Base-by-base conservation (phyloP, 768 basidiomycete genomes). In the Lactarius sp. region DNA sequence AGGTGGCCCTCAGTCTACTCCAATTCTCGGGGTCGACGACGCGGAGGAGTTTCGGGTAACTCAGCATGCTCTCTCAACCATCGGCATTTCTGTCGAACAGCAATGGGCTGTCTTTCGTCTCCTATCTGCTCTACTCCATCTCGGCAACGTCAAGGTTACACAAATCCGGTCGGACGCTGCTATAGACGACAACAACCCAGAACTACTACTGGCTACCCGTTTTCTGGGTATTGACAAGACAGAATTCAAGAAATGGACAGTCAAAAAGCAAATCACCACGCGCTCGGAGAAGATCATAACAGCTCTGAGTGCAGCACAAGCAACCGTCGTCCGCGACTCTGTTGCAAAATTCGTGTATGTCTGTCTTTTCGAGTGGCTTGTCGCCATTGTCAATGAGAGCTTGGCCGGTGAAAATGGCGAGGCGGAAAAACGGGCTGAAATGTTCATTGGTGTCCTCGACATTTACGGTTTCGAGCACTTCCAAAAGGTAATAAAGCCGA, bases 261-360 rank as follows among this genome's bases (percentile, higher is more conserved):
- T 97, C 77, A 98, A 98, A 81, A 98, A 95, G 76, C 97, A 98
- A 76, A 90, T 99, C 66, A 85, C 85, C 31, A 97, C 97, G 1
- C 85, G 97, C 50, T 85, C 86, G 16, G 97, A 99, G 78, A 98
- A 96, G 82, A 98, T 99, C 63, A 83, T 96, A 27, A 94, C 93
- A 0, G 76, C 85, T 57, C 78, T 99, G 67, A 94, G 84, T 75
- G 87, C 85, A 13, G 82, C 90, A 4, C 94, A 97, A 74, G 95
- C 97, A 16, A 90, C 85, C 14, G 92, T 94, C 60, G 97, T 99
- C 59, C 81, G 94, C 66, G 97, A 99, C 74, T 92, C 90, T 70
- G 96, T 98, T 52, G 91, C 97, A 34, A 99, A 99, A 76, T 98
- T 98, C 74, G 90, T 99, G 46, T 99, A 99, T 76, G 94, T 96